Evolutionary conservation across 352 stramenopile species (phyloP), one percentile per base, ranked within the genome.

Genomic region (Phytophthora fragariaefolia): DNA sequence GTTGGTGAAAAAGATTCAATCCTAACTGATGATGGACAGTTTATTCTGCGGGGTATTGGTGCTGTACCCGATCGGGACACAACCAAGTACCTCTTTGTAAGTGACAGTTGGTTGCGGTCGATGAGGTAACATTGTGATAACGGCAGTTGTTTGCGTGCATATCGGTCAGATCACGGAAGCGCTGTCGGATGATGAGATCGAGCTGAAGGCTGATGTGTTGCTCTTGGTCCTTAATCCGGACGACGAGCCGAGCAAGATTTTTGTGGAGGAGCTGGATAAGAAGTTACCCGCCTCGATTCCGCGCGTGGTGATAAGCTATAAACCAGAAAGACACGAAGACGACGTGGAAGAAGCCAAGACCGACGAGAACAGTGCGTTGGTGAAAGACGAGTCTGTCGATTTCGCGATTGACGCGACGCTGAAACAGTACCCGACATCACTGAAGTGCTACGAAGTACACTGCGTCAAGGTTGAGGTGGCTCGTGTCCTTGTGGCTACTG

Each of bases 121-220:
- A 34, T 26, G 2, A 4, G 38, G 28, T 47, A 26, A 22, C 24
- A 47, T 47, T 0, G 9, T 47, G 26, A 46, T 23, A 22, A 26
- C 5, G 4, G 13, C 32, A 30, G 0, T 52, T 53, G 10, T 20
- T 30, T 65, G 34, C 20, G 36, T 60, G 22, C 17, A 52, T 40
- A 52, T 40, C 66, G 38, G 49, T 12, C 45, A 93, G 85, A 76
- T 93, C 30, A 93, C 83, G 1, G 80, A 92, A 70, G 76, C 74
- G 28, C 59, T 92, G 40, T 71, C 71, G 1, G 81, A 81, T 22
- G 84, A 82, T 5, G 82, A 94, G 45, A 77, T 94, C 13, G 80
- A 91, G 60, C 78, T 85, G 51, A 83, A 80, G 36, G 86, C 86
- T 1, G 86, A 94, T 64, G 84, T 91, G 54, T 43, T 94, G 40